Conservation (phyloP, 2,329 filamentous ascomycete genomes). For the Coniochaeta sp. region DNA sequence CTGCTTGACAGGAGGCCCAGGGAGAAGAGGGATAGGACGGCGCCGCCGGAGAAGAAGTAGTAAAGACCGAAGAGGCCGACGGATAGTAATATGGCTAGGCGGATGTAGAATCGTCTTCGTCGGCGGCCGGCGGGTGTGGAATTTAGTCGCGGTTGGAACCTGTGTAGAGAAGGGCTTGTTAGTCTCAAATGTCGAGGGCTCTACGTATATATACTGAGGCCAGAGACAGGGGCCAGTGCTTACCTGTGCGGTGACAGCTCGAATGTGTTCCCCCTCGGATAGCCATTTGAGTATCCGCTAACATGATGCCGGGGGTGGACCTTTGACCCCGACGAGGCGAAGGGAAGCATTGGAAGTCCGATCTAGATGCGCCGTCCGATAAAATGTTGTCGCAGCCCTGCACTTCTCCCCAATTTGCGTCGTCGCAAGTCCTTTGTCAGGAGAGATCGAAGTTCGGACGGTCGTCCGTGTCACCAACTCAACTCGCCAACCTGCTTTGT, state of each 20-base stretch:
- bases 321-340: slow-evolving; percentile 49
- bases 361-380: background rate
- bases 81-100: slow-evolving; percentile 53
- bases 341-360: slow-evolving; percentile 46
- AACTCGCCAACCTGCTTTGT: background rate
- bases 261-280: slow-evolving; percentile 70
- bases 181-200: background rate
- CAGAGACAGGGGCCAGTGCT: slow-evolving; percentile 12
- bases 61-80: slow-evolving; percentile 58
- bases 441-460: background rate
- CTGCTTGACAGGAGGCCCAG: slow-evolving; percentile 62
- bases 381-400: background rate
- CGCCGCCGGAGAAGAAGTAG: slow-evolving; percentile 66
- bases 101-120: slow-evolving; percentile 64
- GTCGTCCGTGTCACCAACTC: background rate
- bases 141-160: slow-evolving; percentile 75
- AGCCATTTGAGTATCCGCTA: slow-evolving; percentile 74
- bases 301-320: slow-evolving; percentile 82
- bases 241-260: slow-evolving; percentile 88
- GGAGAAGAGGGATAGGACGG: slow-evolving; percentile 54
- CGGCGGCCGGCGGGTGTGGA: slow-evolving; percentile 63
- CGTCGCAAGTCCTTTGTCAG: background rate
- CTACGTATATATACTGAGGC: background rate
- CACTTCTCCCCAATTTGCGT: too few relatives aligned
- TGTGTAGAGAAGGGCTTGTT: slow-evolving; percentile 23